phyloP scores from a whole-genome alignment of 768 basidiomycete species.

The Gelatoporia subvermispora region DNA sequence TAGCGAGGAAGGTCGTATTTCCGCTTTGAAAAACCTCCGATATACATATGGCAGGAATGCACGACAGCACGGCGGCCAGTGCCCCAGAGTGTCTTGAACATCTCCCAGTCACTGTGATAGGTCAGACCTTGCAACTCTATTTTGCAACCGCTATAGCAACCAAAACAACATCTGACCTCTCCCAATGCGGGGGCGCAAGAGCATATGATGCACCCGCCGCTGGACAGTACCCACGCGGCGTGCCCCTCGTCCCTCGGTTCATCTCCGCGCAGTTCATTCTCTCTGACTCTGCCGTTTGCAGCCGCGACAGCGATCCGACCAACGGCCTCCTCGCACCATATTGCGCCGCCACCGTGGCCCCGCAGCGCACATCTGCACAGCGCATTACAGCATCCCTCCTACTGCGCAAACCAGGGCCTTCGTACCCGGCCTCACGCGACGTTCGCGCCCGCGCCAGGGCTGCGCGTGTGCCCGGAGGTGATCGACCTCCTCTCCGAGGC shows the following conservation, averaged over 20 bases:
- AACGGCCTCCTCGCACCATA: too few species aligned
- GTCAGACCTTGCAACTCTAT: too few species aligned
- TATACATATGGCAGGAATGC: too few species aligned
- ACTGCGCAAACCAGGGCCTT: constrained; percentile 59
- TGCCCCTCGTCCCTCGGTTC: not conserved
- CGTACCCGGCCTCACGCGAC: constrained; percentile 60
- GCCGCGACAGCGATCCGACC: too few species aligned
- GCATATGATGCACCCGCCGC: not conserved
- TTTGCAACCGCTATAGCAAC: not conserved
- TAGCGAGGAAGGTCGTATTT: too few species aligned
- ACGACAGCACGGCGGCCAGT: too few species aligned
- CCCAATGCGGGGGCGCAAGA: not conserved
- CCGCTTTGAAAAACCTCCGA: too few species aligned
- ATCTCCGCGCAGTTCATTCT: not conserved
- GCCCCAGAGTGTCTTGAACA: too few species aligned
- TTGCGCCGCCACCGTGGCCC: too few species aligned
- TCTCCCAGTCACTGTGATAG: too few species aligned
- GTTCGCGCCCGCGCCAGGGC: constrained; percentile 55
- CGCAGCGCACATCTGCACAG: not conserved
- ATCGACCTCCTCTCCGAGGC: constrained; percentile 50
- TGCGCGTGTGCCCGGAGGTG: constrained; percentile 44
- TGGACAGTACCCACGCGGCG: not conserved
- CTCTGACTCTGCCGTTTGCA: too few species aligned
- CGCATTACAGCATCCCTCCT: constrained; percentile 57
- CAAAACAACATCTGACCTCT: not conserved